Evolutionary conservation across 2,329 filamentous ascomycete species (phyloP), one percentile per base, ranked within the genome.

Genomic region (Xylariaceae sp.): DNA sequence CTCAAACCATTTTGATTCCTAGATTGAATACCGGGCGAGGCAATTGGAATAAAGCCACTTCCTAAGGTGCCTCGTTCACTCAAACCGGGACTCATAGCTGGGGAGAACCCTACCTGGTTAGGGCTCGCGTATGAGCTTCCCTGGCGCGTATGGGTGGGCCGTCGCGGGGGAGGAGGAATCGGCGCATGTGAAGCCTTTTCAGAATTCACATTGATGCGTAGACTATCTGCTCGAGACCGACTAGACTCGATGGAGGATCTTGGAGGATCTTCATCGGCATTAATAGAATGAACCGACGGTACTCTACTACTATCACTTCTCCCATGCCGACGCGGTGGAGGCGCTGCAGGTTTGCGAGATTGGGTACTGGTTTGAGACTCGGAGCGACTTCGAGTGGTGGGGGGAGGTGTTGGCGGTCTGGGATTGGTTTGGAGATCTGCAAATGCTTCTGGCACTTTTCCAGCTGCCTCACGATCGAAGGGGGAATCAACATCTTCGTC

Each of bases 161-260:
- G 77, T 40, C 83, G 76, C 7, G 84, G 82, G 1, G 84, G 83
- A 16, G 84, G 83, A 14, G 84, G 83, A 7, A 79, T 78, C 0
- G 82, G 83, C 0, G 75, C 77, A 28, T 60, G 56, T 11, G 50
- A 36, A 34, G 39, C 52, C 37, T 50, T 69, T 26, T 72, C 57
- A 61, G 69, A 11, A 51, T 73, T 72, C 16, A 71, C 67, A 54
- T 73, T 74, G 47, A 75, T 71, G 36, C 79, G 79, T 29, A 78
- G 64, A 58, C 78, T 80, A 17, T 79, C 79, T 3, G 80, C 72
- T 6, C 79, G 76, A 1, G 80, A 79, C 4, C 75, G 71, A 4
- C 70, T 74, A 6, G 82, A 84, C n/a, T 83, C 81, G 7, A 78
- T 51, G 0, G 82, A 85, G 8, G 80, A 79, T 2, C 81, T 77